These are phyloP conservation scores for Globisporangium megalacanthum DNA, from an alignment of 352 stramenopile genomes.

Conservation along the genomic window DNA sequence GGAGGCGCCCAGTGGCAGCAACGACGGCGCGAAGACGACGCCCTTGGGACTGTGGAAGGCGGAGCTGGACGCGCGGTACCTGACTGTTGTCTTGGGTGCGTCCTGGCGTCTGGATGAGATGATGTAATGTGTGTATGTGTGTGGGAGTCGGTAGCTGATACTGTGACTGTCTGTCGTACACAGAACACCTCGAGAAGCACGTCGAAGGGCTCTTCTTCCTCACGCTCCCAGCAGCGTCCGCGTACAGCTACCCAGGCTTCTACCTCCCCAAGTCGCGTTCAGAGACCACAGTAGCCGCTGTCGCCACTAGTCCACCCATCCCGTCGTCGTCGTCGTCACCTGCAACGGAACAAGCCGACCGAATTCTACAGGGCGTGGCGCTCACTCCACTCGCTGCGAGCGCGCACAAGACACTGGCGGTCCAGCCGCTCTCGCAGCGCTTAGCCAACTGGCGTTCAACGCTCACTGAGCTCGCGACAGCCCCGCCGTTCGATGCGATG, in stretches of 20 bases:
- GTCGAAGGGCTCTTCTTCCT: constrained; percentile 42
- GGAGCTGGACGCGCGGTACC: constrained; percentile 75
- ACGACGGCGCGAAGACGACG: constrained; percentile 4
- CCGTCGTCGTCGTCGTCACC: background rate
- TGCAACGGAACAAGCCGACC: background rate
- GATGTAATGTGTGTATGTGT: background rate
- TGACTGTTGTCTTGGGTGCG: constrained; percentile 42
- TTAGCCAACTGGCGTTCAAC: constrained; percentile 36
- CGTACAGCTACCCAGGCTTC: constrained; percentile 51
- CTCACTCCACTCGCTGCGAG: constrained; percentile 18
- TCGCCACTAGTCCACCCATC: background rate
- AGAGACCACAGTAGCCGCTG: constrained; percentile 9
- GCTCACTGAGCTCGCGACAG: constrained; percentile 27
- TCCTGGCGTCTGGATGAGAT: constrained; percentile 1
- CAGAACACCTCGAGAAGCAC: constrained; percentile 40
- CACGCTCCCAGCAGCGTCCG: constrained; percentile 26
- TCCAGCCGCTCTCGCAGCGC: constrained; percentile 25
- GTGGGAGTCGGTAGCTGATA: background rate
- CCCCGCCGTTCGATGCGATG: constrained; percentile 53
- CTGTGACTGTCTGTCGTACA: background rate
- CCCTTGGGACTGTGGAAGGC: constrained; percentile 54
- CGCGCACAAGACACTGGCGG: constrained; percentile 3
- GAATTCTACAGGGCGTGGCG: constrained; percentile 44
- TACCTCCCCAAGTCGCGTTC: constrained; percentile 33
- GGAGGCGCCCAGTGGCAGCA: background rate